These are phyloP conservation scores for Phytophthora litchii DNA, from an alignment of 352 stramenopile genomes.

Conservation along the genomic window DNA sequence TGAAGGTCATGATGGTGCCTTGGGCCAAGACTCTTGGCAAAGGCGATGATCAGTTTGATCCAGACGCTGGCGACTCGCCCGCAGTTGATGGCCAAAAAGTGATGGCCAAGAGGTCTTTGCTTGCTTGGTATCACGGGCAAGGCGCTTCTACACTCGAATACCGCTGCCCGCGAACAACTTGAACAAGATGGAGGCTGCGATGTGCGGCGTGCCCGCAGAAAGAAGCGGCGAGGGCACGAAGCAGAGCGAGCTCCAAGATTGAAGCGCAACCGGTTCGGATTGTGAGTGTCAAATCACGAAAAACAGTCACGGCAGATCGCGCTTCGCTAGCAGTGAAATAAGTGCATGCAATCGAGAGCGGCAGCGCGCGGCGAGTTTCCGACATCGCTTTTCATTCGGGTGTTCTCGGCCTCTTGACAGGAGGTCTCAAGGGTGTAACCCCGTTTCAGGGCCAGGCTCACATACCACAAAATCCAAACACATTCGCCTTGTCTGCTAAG, in stretches of 20 bases:
- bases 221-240: slow-evolving; percentile 17
- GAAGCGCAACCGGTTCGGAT: slow-evolving; percentile 9
- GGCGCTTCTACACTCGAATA: neutral
- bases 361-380: neutral
- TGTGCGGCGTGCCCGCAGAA: slow-evolving; percentile 24
- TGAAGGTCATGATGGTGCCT: slow-evolving; percentile 1
- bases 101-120: slow-evolving; percentile 1
- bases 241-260: slow-evolving; percentile 7
- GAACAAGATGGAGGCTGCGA: slow-evolving; percentile 17
- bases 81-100: slow-evolving; percentile 4
- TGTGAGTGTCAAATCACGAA: slow-evolving; percentile 21
- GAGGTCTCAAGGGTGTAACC: too few relatives aligned
- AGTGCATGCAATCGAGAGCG: neutral
- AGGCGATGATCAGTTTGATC: slow-evolving; percentile 3
- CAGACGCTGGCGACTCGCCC: too few relatives aligned
- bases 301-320: slow-evolving; percentile 15
- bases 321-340: slow-evolving; percentile 8
- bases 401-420: neutral
- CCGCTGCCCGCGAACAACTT: neutral
- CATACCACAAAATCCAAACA: slow-evolving; percentile 19
- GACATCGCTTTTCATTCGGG: slow-evolving; percentile 6
- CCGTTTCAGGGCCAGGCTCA: slow-evolving; percentile 17
- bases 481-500: slow-evolving; percentile 19
- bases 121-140: neutral
- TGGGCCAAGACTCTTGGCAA: too few relatives aligned